These are phyloP conservation scores for Aspergillus sp. DNA, from an alignment of 2,329 filamentous ascomycete genomes.

Conservation along the genomic window DNA sequence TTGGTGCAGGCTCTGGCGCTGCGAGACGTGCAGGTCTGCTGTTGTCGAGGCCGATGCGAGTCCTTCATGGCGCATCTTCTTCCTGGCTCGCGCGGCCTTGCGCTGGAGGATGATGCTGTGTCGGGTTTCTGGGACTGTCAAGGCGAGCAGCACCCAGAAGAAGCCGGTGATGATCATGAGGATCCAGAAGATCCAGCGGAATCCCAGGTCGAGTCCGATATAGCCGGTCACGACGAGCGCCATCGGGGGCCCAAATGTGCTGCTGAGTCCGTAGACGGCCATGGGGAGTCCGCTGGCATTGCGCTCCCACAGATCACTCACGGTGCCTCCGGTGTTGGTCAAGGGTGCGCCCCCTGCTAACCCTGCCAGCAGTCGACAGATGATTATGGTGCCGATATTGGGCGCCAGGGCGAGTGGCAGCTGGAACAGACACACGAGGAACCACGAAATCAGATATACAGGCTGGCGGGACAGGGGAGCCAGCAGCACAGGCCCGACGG, in stretches of 20 bases:
- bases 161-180: conserved; percentile 56
- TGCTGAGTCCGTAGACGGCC: conserved; percentile 37
- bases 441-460: conserved; percentile 34
- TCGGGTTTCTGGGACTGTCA: conserved; percentile 55
- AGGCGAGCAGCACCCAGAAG: conserved; percentile 49
- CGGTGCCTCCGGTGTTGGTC: conserved; percentile 33
- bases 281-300: conserved; percentile 33
- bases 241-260: conserved; percentile 36
- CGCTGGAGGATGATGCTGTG: conserved; percentile 56
- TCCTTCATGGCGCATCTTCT: conserved; percentile 44
- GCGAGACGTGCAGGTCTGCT: conserved; percentile 34
- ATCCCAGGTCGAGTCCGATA: conserved; percentile 22
- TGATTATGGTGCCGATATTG: conserved; percentile 30
- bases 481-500: conserved; percentile 30
- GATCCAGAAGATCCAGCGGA: conserved; percentile 60
- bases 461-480: conserved; percentile 34
- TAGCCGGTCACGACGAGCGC: conserved; percentile 37
- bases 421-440: conserved; percentile 32
- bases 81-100: conserved; percentile 54
- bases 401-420: conserved; percentile 27
- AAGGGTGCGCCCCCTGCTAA: conserved; percentile 33
- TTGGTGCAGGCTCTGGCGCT: conserved; percentile 67
- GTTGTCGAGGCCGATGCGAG: conserved; percentile 61
- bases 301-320: conserved; percentile 33
- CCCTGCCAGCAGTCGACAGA: conserved; percentile 31